Evolutionary conservation across 1,139 yeast genomes (phyloP).

Genomic region (Suhomyces bokatorum): DNA sequence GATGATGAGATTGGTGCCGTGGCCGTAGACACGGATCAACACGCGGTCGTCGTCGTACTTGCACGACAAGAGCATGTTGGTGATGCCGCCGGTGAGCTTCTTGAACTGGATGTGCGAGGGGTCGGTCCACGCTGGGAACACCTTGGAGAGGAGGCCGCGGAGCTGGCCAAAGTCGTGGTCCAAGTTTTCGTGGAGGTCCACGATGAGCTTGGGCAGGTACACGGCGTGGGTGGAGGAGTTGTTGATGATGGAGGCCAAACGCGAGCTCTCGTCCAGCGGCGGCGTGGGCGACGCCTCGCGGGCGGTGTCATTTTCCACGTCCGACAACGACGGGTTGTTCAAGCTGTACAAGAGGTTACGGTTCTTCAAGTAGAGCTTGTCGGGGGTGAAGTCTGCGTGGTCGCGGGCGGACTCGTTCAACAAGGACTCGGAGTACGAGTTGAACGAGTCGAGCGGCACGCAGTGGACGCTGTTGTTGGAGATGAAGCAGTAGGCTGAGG

Average conservation of each 20-base stretch:
- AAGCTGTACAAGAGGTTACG: slow-evolving; percentile 42
- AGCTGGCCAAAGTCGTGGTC: slow-evolving; percentile 34
- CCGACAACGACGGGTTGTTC: slow-evolving; percentile 47
- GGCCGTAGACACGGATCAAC: slow-evolving; percentile 72
- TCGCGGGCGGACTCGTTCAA: slow-evolving; percentile 14
- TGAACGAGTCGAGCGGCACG: slow-evolving; percentile 34
- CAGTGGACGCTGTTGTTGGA: slow-evolving; percentile 41
- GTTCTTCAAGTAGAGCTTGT: slow-evolving; percentile 33
- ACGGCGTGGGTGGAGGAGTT: slow-evolving; percentile 38
- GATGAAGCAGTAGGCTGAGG: slow-evolving; percentile 44
- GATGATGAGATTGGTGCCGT: slow-evolving; percentile 71
- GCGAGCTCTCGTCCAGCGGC: slow-evolving; percentile 1
- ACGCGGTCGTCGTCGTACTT: slow-evolving; percentile 37
- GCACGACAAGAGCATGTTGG: slow-evolving; percentile 68
- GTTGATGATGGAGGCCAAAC: slow-evolving; percentile 22
- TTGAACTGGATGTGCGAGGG: slow-evolving; percentile 28
- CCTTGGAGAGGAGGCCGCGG: slow-evolving; percentile 32
- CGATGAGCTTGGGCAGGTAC: slow-evolving; percentile 39
- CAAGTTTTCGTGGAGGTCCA: slow-evolving; percentile 36
- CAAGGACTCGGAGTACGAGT: slow-evolving; percentile 14
- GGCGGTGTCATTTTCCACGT: slow-evolving; percentile 36
- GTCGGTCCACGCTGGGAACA: slow-evolving; percentile 39
- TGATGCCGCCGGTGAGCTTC: slow-evolving; percentile 74
- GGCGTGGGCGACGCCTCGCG: background rate
- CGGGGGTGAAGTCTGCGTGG: slow-evolving; percentile 22